Conservation (phyloP, 176 grass and related monocot species). For the Bonia amplexicaulis region DNA sequence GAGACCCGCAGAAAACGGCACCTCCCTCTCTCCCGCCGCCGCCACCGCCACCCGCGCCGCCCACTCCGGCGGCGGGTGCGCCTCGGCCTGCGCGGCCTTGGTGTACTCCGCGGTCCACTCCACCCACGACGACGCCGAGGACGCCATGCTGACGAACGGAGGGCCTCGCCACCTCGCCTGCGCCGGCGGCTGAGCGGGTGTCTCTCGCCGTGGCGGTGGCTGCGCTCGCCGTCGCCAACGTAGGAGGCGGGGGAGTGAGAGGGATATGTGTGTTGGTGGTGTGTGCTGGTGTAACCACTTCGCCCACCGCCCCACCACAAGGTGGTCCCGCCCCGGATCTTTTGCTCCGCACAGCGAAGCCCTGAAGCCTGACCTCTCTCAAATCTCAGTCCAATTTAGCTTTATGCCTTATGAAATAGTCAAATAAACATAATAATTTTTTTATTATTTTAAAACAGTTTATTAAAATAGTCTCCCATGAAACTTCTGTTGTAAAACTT, state of each 20-base stretch:
- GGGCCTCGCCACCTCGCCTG: neutral
- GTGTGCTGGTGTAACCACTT: conserved; percentile 35
- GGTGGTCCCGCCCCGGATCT: neutral
- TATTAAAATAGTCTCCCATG: too few relatives aligned
- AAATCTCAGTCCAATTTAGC: too few relatives aligned
- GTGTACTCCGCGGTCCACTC: conserved; percentile 60
- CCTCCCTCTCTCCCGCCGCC: neutral
- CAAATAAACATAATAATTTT: too few relatives aligned
- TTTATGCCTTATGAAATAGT: too few relatives aligned
- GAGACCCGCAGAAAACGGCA: conserved; percentile 55
- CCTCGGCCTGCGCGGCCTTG: conserved; percentile 57
- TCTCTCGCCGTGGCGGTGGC: neutral
- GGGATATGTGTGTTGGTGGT: neutral
- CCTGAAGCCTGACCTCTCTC: too few relatives aligned
- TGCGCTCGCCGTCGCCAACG: neutral
- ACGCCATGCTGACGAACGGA: conserved; percentile 4
- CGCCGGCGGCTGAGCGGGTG: neutral
- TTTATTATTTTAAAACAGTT: too few relatives aligned
- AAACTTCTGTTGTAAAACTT: too few relatives aligned
- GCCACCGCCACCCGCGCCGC: conserved; percentile 40
- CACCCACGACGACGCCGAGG: conserved; percentile 15
- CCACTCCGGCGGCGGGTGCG: conserved; percentile 52
- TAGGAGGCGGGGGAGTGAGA: neutral
- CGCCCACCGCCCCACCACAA: neutral
- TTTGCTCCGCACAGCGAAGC: neutral